Base-by-base conservation (phyloP, 163 green algal genomes). In the Volvox carteri region DNA sequence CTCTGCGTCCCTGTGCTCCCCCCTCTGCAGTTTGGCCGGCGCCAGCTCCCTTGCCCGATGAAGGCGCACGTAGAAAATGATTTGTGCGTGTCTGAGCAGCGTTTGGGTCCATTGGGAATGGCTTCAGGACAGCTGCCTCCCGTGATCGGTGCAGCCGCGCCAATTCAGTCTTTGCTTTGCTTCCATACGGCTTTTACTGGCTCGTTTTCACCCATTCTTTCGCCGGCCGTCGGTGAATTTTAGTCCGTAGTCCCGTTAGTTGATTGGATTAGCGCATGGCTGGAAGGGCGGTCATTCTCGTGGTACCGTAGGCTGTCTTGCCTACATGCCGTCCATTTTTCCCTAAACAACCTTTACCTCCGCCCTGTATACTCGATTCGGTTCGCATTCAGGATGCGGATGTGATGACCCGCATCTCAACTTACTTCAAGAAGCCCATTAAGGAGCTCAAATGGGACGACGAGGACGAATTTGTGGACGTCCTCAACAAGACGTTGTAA, bases 391-490 rank as follows among this genome's bases (percentile, higher is more conserved):
- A 97, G 93, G 98, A 99, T 80, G 83, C 86, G n/a, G 56, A 84
- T 0, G 88, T 98, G n/a, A 88, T 99, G 37, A 89, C 96, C 42
- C 68, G 93, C 33, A 98, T 99, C 75, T 88, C 86, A 5, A 91
- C 79, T 30, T 98, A 99, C 93, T 99, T 98, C 93, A 95, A 98
- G 62, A 96, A 96, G 90, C 52, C 92, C 11, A 99, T 99, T 67
- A 93, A 87, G 33, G 95, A 97, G 79, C 93, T 99, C 39, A 86
- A 93, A 6, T 98, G 92, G 68, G 95, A 99, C 81, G 95, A 99
- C 72, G 98, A 99, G 86, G 97, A 99, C n/a, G 84, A 92, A 48
- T 99, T 99, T 88, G 73, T 98, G n/a, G 90, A 94, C 37, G 88
- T 84, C 23, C 85, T 90, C 68, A 76, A 91, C 70, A 87, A 90